Percentiles rank a stretch among this genome's conserved stretches.
These are phyloP conservation scores for Gossypium aridum DNA, from an alignment of 441 rosid genomes.

Conservation along the genomic window DNA sequence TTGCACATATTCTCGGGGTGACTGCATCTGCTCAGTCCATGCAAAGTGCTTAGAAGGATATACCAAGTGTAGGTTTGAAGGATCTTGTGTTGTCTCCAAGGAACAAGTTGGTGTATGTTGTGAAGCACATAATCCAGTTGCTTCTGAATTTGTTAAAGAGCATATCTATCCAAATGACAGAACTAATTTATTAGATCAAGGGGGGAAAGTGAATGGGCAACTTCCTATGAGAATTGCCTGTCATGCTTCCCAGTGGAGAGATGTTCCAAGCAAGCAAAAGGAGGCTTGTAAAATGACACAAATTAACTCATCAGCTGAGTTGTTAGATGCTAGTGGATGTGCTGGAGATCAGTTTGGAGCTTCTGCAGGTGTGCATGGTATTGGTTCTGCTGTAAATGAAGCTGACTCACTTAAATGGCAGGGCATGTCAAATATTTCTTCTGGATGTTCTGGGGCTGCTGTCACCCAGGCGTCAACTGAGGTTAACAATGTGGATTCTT, in stretches of 20 bases:
- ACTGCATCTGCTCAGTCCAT: slow-evolving; percentile 23
- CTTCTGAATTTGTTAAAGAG: slow-evolving; percentile 25
- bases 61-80: slow-evolving; percentile 19
- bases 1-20: slow-evolving; percentile 16
- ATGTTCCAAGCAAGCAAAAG: slow-evolving; percentile 34
- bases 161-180: slow-evolving; percentile 14
- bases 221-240: slow-evolving; percentile 13
- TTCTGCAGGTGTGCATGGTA: slow-evolving; percentile 18
- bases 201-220: slow-evolving; percentile 12
- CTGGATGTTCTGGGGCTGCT: slow-evolving; percentile 37
- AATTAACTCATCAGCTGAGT: slow-evolving; percentile 11
- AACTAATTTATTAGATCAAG: slow-evolving; percentile 15
- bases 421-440: slow-evolving; percentile 39
- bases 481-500: slow-evolving; percentile 27
- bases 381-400: slow-evolving; percentile 15
- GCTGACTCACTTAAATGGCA: slow-evolving; percentile 26
- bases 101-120: slow-evolving; percentile 11
- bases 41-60: slow-evolving; percentile 21
- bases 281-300: slow-evolving; percentile 11
- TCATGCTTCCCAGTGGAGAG: slow-evolving; percentile 36
- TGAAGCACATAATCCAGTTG: slow-evolving; percentile 17
- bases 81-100: slow-evolving; percentile 13
- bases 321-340: slow-evolving; percentile 19
- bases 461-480: slow-evolving; percentile 34
- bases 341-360: slow-evolving; percentile 20